Evolutionary conservation across 1,139 yeast genomes (phyloP).

Genomic region (Geotrichum histeridarum): DNA sequence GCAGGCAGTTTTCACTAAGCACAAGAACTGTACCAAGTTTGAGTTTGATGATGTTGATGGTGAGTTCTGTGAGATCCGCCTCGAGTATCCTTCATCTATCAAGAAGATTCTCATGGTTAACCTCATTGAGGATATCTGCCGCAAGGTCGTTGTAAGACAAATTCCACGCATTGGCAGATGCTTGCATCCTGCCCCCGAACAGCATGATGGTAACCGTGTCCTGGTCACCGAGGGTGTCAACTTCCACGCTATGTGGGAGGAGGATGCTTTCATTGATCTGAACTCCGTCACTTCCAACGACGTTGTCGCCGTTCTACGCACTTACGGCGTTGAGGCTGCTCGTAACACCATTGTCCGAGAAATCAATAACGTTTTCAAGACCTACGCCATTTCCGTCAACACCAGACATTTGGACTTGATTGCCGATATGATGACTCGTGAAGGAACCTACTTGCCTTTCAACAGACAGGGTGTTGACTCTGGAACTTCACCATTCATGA

Average conservation of each 20-base stretch:
- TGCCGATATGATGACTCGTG: conserved; percentile 99
- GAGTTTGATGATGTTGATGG: conserved; percentile 87
- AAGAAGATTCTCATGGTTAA: conserved; percentile 96
- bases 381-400: conserved; percentile 92
- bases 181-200: conserved; percentile 72
- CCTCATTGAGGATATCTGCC: conserved; percentile 87
- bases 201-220: conserved; percentile 50
- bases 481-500: conserved; percentile 92
- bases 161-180: conserved; percentile 89
- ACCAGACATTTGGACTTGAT: conserved; percentile 91
- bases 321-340: conserved; percentile 98
- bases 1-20: conserved; percentile 68
- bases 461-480: conserved; percentile 98
- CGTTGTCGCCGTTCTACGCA: conserved; percentile 78
- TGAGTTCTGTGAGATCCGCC: conserved; percentile 85
- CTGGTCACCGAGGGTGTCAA: conserved; percentile 97
- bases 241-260: conserved; percentile 97
- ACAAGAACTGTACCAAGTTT: conserved; percentile 68
- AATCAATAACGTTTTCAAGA: conserved; percentile 91
- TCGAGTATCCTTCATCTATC: conserved; percentile 78
- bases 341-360: conserved; percentile 95
- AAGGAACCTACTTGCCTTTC: conserved; percentile 93
- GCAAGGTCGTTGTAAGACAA: conserved; percentile 87
- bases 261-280: conserved; percentile 84
- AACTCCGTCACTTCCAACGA: conserved; percentile 88